phyloP scores from a whole-genome alignment of 495 filamentous ascomycete species.

The Annulohypoxylon maeteangense region DNA sequence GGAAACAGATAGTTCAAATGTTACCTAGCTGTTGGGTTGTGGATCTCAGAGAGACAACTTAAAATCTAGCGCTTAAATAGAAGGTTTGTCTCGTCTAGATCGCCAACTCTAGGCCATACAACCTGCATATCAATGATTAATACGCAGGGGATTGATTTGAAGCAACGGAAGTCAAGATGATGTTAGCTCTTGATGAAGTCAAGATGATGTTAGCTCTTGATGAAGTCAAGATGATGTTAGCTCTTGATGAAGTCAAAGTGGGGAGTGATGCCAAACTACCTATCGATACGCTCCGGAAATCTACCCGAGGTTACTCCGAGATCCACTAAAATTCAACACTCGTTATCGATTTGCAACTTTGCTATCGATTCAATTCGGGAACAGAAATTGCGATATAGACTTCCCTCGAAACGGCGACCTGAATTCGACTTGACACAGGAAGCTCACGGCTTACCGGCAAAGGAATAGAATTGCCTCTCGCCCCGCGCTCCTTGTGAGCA shows the following conservation, averaged over 20 bases:
- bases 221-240: not conserved
- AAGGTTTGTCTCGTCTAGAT: too few species aligned
- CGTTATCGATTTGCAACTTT: conserved; percentile 18
- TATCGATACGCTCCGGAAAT: too few species aligned
- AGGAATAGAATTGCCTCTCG: not conserved
- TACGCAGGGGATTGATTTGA: too few species aligned
- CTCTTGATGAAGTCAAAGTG: too few species aligned
- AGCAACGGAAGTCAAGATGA: not conserved
- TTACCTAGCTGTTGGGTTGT: too few species aligned
- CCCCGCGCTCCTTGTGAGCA: conserved; percentile 35
- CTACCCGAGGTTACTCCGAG: conserved; percentile 4
- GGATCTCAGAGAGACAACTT: too few species aligned
- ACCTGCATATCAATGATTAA: not conserved
- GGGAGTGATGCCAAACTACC: too few species aligned
- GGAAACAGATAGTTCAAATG: too few species aligned
- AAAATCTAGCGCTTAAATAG: too few species aligned
- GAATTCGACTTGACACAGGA: not conserved
- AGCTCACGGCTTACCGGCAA: not conserved
- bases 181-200: too few species aligned
- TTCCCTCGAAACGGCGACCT: not conserved
- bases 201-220: too few species aligned
- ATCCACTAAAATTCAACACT: conserved; percentile 7
- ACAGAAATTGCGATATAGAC: not conserved
- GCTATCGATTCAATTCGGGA: conserved; percentile 8
- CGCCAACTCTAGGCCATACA: too few species aligned